Base-by-base conservation (phyloP, 176 grass and related monocot species). In the Carex pumila region DNA sequence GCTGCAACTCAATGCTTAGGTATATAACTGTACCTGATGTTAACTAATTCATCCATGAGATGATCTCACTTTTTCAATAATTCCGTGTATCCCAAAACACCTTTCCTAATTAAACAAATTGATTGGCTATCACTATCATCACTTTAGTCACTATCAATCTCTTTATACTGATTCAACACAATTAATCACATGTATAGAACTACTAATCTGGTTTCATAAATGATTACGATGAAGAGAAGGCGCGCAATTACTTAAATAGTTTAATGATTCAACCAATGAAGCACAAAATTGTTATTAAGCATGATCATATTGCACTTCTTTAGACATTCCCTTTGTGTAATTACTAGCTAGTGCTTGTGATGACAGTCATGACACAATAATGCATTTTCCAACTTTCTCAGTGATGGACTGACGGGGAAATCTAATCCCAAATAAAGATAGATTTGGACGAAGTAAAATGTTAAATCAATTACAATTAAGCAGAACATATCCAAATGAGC, bases 311-410 rank as follows among this genome's bases (percentile, higher is more conserved):
- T 82, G 80, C 18, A 50, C 41, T 63, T 50, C 19, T 67, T 82
- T 82, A 41, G 60, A 29, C 61, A 82, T 49, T 61, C 66, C 37
- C 29, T n/a, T 85, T 18, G 67, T 57, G 68, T 37, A 67, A 68
- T 30, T 65, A 63, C 32, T 77, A 50, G 14, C 25, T 77, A 76
- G 83, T 75, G 57, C 83, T 75, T 31, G n/a, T 59, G 70, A 22
- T 62, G 54, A 10, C 62, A 18, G n/a, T 59, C 43, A 22, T 62
- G 53, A 54, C 53, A 70, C 17, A 70, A 60, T 68, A 47, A 74
- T 74, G 69, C 62, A 65, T 45, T 56, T 81, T n/a, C 80, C 7
- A 77, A 59, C 83, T 76, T 74, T 73, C 65, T 37, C 52, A 15
- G 83, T 85, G 55, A 85, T 30, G 30, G 34, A 15, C 67, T 85